These are phyloP conservation scores for Ambrosiella cleistominuta DNA, from an alignment of 2,329 filamentous ascomycete species.

Conservation along the genomic window DNA sequence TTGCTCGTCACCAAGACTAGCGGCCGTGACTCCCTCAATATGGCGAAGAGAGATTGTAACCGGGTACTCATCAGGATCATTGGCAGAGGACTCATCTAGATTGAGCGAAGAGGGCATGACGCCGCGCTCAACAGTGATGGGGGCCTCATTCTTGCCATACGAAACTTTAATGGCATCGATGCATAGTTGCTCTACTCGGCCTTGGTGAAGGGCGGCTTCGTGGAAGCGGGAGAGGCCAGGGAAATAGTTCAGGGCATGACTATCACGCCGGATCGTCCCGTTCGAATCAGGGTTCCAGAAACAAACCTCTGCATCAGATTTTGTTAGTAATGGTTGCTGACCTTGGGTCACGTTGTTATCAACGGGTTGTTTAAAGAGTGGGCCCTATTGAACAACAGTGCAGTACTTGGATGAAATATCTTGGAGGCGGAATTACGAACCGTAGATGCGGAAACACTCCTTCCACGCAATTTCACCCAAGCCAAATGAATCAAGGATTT, in stretches of 20 bases:
- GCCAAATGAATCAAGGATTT: constrained; percentile 58
- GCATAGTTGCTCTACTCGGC: constrained; percentile 50
- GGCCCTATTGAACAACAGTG: neutral
- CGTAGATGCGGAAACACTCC: constrained; percentile 51
- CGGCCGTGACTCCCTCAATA: constrained; percentile 39
- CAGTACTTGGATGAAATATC: neutral
- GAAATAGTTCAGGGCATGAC: constrained; percentile 44
- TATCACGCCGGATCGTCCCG: constrained; percentile 38
- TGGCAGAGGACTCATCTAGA: constrained; percentile 33
- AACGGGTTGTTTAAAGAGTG: neutral
- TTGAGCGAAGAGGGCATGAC: constrained; percentile 38
- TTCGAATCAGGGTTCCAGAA: constrained; percentile 45
- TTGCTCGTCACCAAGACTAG: constrained; percentile 18
- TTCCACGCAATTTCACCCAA: constrained; percentile 47
- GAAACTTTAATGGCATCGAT: constrained; percentile 40
- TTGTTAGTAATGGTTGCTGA: neutral
- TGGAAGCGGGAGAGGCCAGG: constrained; percentile 44
- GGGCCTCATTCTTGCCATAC: constrained; percentile 22
- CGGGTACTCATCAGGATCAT: constrained; percentile 37
- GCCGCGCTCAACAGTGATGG: constrained; percentile 38
- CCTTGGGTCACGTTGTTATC: no score
- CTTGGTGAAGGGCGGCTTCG: constrained; percentile 53
- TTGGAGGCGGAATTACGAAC: constrained; percentile 20
- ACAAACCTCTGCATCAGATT: constrained; percentile 5
- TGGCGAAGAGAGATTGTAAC: constrained; percentile 41